phyloP scores from a whole-genome alignment of 176 grass and related monocot genomes.

The Musa beccarii region DNA sequence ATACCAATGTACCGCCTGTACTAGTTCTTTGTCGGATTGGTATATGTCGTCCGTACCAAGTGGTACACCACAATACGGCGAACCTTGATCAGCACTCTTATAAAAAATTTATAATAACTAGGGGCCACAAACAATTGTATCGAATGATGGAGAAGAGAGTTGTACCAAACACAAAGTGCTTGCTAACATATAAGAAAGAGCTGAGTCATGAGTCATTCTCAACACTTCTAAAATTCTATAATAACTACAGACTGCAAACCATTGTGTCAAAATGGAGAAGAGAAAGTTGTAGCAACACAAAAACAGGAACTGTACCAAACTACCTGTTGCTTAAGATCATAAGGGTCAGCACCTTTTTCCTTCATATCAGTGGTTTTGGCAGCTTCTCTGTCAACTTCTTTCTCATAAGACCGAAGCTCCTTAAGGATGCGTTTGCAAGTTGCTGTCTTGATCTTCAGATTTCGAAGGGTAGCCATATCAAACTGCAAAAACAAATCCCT shows the following conservation, averaged over 20 bases:
- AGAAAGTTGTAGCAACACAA: background rate
- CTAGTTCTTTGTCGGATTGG: no score
- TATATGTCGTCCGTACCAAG: no score
- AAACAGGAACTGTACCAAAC: background rate
- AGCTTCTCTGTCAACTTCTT: conserved; percentile 73
- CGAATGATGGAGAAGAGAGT: no score
- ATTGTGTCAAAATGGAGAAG: background rate
- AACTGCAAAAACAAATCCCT: background rate
- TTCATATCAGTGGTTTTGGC: conserved; percentile 86
- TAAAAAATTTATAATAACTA: no score
- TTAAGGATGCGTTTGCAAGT: conserved; percentile 83
- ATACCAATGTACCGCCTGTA: no score
- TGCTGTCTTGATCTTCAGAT: conserved; percentile 74
- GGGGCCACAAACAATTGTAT: no score
- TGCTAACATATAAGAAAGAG: no score
- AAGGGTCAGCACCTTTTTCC: conserved; percentile 75
- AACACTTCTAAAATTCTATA: background rate
- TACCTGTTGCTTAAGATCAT: conserved; percentile 95
- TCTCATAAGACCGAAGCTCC: conserved; percentile 77
- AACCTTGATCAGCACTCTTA: no score
- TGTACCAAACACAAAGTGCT: no score
- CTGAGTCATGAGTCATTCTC: no score
- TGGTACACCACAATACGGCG: no score
- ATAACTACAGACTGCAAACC: background rate
- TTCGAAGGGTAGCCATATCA: conserved; percentile 59